Percentiles rank a stretch among this genome's conserved stretches.
phyloP scores from a whole-genome alignment of 371 early-diverging fungal genomes.

The Dichotomocladium elegans region DNA sequence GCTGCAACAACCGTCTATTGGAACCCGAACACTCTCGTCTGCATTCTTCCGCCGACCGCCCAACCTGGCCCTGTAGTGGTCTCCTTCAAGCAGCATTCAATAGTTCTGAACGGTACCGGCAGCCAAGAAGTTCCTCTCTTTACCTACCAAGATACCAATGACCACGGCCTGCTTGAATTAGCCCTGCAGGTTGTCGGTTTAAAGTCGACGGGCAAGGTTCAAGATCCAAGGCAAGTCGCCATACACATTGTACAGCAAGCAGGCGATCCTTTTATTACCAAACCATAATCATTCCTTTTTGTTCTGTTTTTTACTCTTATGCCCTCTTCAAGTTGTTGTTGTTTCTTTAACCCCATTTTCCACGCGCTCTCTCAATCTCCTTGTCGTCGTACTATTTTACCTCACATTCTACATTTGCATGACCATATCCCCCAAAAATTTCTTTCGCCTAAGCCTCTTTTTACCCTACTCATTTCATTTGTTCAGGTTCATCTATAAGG shows the following conservation, averaged over 20 bases:
- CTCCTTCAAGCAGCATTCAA: conserved; percentile 47
- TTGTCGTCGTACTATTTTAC: no score
- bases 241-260: conserved; percentile 60
- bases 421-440: no score
- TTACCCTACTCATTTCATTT: no score
- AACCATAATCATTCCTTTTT: not conserved
- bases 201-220: conserved; percentile 70
- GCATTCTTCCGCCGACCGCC: conserved; percentile 70
- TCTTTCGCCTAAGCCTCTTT: no score
- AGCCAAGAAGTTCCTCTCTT: conserved; percentile 36
- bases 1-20: conserved; percentile 70
- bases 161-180: conserved; percentile 76
- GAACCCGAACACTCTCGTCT: conserved; percentile 70
- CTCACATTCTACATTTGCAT: no score
- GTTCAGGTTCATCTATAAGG: no score
- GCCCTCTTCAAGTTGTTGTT: no score
- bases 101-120: conserved; percentile 24
- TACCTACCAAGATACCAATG: conserved; percentile 66
- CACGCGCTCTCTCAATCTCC: no score
- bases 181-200: conserved; percentile 79
- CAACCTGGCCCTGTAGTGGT: conserved; percentile 72
- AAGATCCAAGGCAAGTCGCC: conserved; percentile 63
- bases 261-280: not conserved
- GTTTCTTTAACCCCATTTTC: no score
- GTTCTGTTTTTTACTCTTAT: no score